A percentile compares a stretch with the other conserved stretches of the same genome.
Evolutionary conservation across 1,284 basidiomycete species (phyloP).

Genomic region (Melampsora americana): DNA sequence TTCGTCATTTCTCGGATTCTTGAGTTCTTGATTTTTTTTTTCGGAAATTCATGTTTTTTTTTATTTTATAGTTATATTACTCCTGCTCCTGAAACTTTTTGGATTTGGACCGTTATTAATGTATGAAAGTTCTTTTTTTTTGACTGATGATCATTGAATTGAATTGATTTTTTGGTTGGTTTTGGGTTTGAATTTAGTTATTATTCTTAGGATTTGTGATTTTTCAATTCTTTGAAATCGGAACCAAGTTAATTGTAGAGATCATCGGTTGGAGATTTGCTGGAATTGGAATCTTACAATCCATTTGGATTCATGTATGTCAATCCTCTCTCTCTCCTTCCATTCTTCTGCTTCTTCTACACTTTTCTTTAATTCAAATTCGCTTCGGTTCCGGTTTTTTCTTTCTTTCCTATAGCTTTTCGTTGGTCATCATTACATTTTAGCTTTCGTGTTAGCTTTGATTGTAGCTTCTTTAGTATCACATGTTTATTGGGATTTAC

Average conservation of each 20-base stretch:
- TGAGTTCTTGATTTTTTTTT: too few relatives aligned
- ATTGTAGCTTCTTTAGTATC: conserved; percentile 54
- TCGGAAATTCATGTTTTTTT: neutral
- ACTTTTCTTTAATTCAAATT: conserved; percentile 39
- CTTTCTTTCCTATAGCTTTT: conserved; percentile 47
- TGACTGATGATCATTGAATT: too few relatives aligned
- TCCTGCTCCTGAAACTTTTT: conserved; percentile 41
- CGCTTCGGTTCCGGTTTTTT: conserved; percentile 49
- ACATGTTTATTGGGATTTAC: conserved; percentile 55
- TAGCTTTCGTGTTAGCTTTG: conserved; percentile 56
- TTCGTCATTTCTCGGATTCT: too few relatives aligned
- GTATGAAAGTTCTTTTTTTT: conserved; percentile 6
- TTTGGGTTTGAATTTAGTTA: conserved; percentile 22
- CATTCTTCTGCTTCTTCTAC: neutral
- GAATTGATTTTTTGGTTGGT: too few relatives aligned
- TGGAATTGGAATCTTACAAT: conserved; percentile 52
- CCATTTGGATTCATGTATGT: conserved; percentile 49
- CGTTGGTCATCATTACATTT: conserved; percentile 48
- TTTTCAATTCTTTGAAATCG: conserved; percentile 51
- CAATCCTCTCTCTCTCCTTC: neutral
- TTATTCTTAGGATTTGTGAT: conserved; percentile 54
- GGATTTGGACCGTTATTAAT: conserved; percentile 44
- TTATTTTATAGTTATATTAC: conserved; percentile 33
- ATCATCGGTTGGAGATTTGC: conserved; percentile 56
- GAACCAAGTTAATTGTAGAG: conserved; percentile 50